phyloP scores from a whole-genome alignment of 2,329 filamentous ascomycete genomes.

The Pestalotiopsis sp. region DNA sequence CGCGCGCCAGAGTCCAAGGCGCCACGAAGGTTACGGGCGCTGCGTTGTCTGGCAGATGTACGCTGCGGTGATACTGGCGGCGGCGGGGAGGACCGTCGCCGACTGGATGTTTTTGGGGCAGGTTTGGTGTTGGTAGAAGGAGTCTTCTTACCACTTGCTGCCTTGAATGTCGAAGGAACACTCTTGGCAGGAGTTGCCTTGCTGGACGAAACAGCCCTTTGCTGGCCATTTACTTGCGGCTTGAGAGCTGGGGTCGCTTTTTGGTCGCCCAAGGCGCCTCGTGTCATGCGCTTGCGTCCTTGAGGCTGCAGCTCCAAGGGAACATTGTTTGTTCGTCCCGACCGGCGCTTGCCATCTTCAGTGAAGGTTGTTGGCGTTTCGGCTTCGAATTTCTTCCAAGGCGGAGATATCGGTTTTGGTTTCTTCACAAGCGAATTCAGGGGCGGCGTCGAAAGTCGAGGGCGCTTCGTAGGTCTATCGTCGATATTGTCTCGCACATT shows the following conservation, averaged over 20 bases:
- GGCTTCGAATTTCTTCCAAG: slow-evolving; percentile 86
- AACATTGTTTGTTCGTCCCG: slow-evolving; percentile 63
- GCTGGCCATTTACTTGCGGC: slow-evolving; percentile 32
- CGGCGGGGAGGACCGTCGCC: slow-evolving; percentile 43
- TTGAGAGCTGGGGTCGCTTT: slow-evolving; percentile 36
- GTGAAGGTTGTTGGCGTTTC: slow-evolving; percentile 80
- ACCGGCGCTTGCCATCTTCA: slow-evolving; percentile 71
- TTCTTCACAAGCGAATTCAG: slow-evolving; percentile 38
- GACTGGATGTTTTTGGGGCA: slow-evolving; percentile 20
- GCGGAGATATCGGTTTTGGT: slow-evolving; percentile 71
- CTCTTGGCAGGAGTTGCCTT: slow-evolving; percentile 30
- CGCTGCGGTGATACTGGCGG: slow-evolving; percentile 38
- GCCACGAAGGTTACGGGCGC: slow-evolving; percentile 40
- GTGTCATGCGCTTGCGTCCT: slow-evolving; percentile 54
- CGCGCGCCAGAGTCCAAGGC: slow-evolving; percentile 27
- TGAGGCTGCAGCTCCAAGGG: slow-evolving; percentile 55
- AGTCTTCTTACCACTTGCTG: slow-evolving; percentile 26
- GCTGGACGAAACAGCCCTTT: slow-evolving; percentile 31
- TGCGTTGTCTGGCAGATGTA: slow-evolving; percentile 42
- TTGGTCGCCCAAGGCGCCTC: slow-evolving; percentile 42
- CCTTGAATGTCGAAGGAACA: slow-evolving; percentile 22
- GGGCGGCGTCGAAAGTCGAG: slow-evolving; percentile 54
- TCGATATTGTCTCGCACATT: slow-evolving; percentile 34
- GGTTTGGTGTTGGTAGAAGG: slow-evolving; percentile 21
- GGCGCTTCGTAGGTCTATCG: slow-evolving; percentile 65